Percentiles rank a stretch among this genome's conserved stretches.
Evolutionary conservation across 2,329 filamentous ascomycete species (phyloP).

Genomic region (Aspergillus neotritici): DNA sequence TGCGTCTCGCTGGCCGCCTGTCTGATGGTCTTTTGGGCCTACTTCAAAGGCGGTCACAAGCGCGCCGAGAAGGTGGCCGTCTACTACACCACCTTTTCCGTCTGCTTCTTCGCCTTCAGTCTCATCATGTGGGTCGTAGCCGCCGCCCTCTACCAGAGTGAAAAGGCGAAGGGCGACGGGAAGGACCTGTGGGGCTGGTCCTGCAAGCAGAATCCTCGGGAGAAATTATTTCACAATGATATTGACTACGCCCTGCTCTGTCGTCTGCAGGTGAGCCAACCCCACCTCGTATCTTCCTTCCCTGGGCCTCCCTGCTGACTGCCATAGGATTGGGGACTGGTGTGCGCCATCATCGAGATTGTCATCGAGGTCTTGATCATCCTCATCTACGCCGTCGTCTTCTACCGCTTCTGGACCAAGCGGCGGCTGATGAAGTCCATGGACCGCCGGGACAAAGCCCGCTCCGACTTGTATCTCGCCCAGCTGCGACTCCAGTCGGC

Average conservation of each 20-base stretch:
- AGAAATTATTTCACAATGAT: slow-evolving; percentile 69
- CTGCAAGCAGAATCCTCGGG: slow-evolving; percentile 82
- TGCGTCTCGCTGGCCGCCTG: slow-evolving; percentile 76
- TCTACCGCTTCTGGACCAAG: slow-evolving; percentile 98
- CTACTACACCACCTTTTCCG: slow-evolving; percentile 92
- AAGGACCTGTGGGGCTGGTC: slow-evolving; percentile 98
- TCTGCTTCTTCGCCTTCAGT: slow-evolving; percentile 89
- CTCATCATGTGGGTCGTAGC: slow-evolving; percentile 88
- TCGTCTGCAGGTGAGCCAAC: slow-evolving; percentile 64
- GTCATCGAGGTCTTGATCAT: slow-evolving; percentile 90
- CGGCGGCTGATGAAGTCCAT: slow-evolving; percentile 93
- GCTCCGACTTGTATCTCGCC: slow-evolving; percentile 89
- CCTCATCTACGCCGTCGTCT: slow-evolving; percentile 85
- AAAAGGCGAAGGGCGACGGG: slow-evolving; percentile 64
- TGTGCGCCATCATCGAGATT: slow-evolving; percentile 96
- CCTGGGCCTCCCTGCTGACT: slow-evolving; percentile 20
- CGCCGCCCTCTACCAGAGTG: slow-evolving; percentile 75
- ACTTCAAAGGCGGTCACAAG: slow-evolving; percentile 81
- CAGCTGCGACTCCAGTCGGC: slow-evolving; percentile 79
- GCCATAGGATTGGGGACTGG: slow-evolving; percentile 79
- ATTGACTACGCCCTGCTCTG: slow-evolving; percentile 88
- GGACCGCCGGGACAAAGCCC: slow-evolving; percentile 88
- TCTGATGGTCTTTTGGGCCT: slow-evolving; percentile 73
- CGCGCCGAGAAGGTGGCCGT: slow-evolving; percentile 88
- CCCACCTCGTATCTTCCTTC: slow-evolving; percentile 11